Evolutionary conservation across 805 yeast genomes (phyloP).

Genomic region (Ogataea henricii): DNA sequence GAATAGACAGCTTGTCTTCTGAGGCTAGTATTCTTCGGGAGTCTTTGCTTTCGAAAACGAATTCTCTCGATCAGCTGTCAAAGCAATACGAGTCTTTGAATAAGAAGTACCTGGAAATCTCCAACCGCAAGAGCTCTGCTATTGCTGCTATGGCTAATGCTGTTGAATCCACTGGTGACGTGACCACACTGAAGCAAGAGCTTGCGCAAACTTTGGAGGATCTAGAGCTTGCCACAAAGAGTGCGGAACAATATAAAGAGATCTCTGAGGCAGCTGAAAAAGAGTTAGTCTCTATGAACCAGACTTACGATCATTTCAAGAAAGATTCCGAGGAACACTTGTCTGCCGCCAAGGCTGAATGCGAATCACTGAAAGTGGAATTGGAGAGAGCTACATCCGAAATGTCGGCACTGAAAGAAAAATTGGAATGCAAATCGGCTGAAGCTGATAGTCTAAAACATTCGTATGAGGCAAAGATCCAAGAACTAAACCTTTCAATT

Average conservation of each 20-base stretch:
- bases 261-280: slow-evolving; percentile 69
- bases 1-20: slow-evolving; percentile 54
- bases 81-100: slow-evolving; percentile 38
- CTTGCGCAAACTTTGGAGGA: slow-evolving; percentile 49
- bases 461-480: slow-evolving; percentile 22
- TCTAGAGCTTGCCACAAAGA: slow-evolving; percentile 56
- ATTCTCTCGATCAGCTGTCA: slow-evolving; percentile 41
- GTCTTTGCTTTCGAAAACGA: slow-evolving; percentile 44
- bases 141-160: slow-evolving; percentile 29
- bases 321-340: slow-evolving; percentile 28
- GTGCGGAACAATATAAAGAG: slow-evolving; percentile 59
- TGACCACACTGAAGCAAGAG: slow-evolving; percentile 32
- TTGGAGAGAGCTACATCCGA: slow-evolving; percentile 15
- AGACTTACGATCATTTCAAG: slow-evolving; percentile 52
- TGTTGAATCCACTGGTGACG: slow-evolving; percentile 25
- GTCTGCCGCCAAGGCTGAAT: slow-evolving; percentile 10
- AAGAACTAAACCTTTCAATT: slow-evolving; percentile 25
- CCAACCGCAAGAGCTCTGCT: slow-evolving; percentile 31
- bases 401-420: slow-evolving; percentile 16
- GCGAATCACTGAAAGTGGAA: slow-evolving; percentile 16
- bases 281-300: slow-evolving; percentile 56
- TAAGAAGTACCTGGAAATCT: slow-evolving; percentile 32
- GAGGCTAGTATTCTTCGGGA: slow-evolving; percentile 46
- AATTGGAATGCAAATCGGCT: slow-evolving; percentile 14
- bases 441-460: slow-evolving; percentile 15